Evolutionary conservation across 2,329 filamentous ascomycete genomes (phyloP), one percentile per base, ranked within the genome.

Genomic region (Fusarium compactum): DNA sequence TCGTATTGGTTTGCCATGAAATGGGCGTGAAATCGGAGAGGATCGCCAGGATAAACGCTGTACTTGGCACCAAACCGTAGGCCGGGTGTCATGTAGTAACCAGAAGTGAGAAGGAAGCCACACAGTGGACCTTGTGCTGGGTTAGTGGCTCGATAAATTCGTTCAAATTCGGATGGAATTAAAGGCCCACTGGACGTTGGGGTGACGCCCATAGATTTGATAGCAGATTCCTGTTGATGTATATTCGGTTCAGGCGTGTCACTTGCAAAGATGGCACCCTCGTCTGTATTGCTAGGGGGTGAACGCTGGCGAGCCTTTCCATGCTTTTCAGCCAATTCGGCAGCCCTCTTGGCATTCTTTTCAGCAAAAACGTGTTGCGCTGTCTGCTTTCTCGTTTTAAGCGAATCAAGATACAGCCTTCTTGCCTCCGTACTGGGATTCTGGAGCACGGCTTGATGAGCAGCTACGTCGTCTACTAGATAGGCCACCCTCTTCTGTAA

Each of bases 61-160:
- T 97, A 98, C 76, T 96, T 90, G 74, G 95, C 97, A 27, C 96
- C 96, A 76, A 99, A 99, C 27, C 96, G 92, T 55, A 99, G 86
- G 11, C 96, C 96, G 2, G 96, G 96, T 58, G 94, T 95, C 76
- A 96, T 90, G 82, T 92, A 98, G 81, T 95, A 98, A 52, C 92
- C 92, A 20, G 87, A 85, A 10, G 86, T 85, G 76, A 98, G 93
- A 27, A 99, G 84, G 77, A 96, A 91, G 38, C 88, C 89, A 80
- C 94, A 97, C 24, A 98, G 84, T 5, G 93, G 89, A 73, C 76
- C 76, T 40, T 70, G 62, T 5, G 61, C 55, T n/a, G 73, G 68
- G 30, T 71, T 65, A 34, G 47, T 57, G 27, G 65, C 57, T 22
- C 57, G 27, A 18, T 65, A 68, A n/a, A 58, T 40, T 2, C 41